Base-by-base conservation (phyloP, 441 rosid species). In the Pelargonium cotyledonis region DNA sequence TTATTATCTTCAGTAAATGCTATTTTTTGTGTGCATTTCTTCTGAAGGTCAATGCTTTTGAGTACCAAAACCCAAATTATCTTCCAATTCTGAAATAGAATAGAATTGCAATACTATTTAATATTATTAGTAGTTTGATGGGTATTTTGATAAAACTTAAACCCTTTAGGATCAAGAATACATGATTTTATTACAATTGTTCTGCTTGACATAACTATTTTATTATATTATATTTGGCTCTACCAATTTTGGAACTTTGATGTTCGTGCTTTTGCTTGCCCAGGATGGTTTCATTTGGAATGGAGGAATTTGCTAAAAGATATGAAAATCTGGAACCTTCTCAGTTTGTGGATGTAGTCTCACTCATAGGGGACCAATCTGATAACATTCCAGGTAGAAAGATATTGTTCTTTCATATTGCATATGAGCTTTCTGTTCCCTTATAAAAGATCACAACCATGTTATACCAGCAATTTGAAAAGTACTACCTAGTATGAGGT, bases 311-410 rank as follows among this genome's bases (percentile, higher is more conserved):
- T 71, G 89, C 97, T 70, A 66, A 88, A 80, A 88, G 82, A 77
- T 95, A 83, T 65, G 93, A 96, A 73, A 80, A 70, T 63, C 68
- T 92, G 82, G 76, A 83, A 72, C 99, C 97, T 69, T 80, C 88
- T 64, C 99, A 95, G 79, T 91, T 92, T 80, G 98, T 89, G 75
- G 99, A 95, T 80, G 75, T 90, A 26, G 79, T 89, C 65, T 77
- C 98, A 68, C 94, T 95, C 71, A 80, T 86, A 82, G 98, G 99
- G 78, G 99, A 95, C 82, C 80, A 75, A 70, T 72, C 87, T 65
- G 99, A 95, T 74, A 90, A 95, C 70, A 95, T 92, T 80, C 98
- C 98, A 84, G 98, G 98, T 95, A 35, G 64, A 19, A n/a, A n/a
- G n/a, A n/a, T n/a, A n/a, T n/a, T n/a, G 8, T 40, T 15, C 3